A percentile compares a stretch with the other conserved stretches of the same genome.
phyloP scores from a whole-genome alignment of 495 filamentous ascomycete species.

The Aspergillus baeticus region DNA sequence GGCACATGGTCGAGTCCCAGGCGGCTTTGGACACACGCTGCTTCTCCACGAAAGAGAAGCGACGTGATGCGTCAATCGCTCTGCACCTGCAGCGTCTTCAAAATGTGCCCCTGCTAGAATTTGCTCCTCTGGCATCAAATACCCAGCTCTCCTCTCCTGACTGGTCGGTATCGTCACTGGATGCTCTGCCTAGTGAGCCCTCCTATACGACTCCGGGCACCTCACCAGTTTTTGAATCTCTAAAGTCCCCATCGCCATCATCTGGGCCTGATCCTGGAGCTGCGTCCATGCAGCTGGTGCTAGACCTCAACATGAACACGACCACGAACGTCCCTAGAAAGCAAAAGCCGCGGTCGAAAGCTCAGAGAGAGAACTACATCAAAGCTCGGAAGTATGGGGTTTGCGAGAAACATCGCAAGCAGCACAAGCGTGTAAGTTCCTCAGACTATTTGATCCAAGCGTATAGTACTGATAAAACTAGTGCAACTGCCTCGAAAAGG shows the following conservation, averaged over 20 bases:
- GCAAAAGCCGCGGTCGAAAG: slow-evolving; percentile 45
- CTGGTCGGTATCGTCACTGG: slow-evolving; percentile 35
- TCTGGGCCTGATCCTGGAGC: slow-evolving; percentile 14
- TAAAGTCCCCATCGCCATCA: slow-evolving; percentile 19
- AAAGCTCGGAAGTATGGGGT: slow-evolving; percentile 47
- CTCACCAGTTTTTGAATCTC: slow-evolving; percentile 17
- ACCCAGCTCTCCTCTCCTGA: slow-evolving; percentile 38
- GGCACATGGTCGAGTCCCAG: slow-evolving; percentile 42
- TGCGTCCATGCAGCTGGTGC: slow-evolving; percentile 38
- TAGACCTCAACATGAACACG: slow-evolving; percentile 50
- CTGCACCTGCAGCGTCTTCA: slow-evolving; percentile 41
- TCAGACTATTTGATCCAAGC: neutral
- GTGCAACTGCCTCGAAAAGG: slow-evolving; percentile 49
- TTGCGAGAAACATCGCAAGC: slow-evolving; percentile 49
- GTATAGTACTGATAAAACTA: slow-evolving; percentile 23
- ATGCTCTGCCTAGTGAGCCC: slow-evolving; percentile 24
- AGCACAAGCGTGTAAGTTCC: slow-evolving; percentile 44
- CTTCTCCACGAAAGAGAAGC: slow-evolving; percentile 44
- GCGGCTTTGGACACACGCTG: slow-evolving; percentile 34
- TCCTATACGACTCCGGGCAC: slow-evolving; percentile 19
- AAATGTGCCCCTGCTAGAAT: slow-evolving; percentile 28
- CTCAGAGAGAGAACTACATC: slow-evolving; percentile 49
- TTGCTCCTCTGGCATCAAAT: slow-evolving; percentile 32
- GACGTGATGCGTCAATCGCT: slow-evolving; percentile 43
- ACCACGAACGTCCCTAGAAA: slow-evolving; percentile 44